These are phyloP conservation scores for Drosera capensis DNA, from an alignment of 148 eudicot species.

Conservation along the genomic window DNA sequence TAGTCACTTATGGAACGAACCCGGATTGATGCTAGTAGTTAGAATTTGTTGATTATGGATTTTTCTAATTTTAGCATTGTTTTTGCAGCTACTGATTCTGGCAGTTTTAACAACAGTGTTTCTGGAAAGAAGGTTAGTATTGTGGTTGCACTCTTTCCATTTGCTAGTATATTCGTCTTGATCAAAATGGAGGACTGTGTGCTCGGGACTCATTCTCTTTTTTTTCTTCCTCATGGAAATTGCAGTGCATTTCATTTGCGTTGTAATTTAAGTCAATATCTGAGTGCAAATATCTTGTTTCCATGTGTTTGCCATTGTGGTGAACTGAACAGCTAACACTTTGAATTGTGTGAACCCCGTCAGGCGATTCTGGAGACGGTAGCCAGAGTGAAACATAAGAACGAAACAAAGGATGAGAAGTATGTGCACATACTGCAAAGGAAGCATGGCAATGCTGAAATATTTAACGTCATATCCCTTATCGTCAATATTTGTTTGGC, in stretches of 20 bases:
- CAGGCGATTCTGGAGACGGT: slow-evolving; percentile 98
- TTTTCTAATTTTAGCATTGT: slow-evolving; percentile 4
- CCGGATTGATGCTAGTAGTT: no score
- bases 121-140: slow-evolving; percentile 68
- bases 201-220: neutral
- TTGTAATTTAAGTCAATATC: no score
- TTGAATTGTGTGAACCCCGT: neutral
- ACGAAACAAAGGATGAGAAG: slow-evolving; percentile 96
- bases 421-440: slow-evolving; percentile 27
- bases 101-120: slow-evolving; percentile 95
- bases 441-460: neutral
- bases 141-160: neutral
- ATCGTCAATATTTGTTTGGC: neutral
- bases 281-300: no score
- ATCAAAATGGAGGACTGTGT: neutral
- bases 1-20: no score
- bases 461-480: neutral
- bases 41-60: slow-evolving; percentile 1
- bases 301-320: neutral
- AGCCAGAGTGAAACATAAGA: slow-evolving; percentile 93
- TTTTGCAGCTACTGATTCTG: slow-evolving; percentile 52
- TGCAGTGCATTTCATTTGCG: no score
- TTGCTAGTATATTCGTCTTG: neutral
- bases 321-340: slow-evolving; percentile 2
- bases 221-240: no score